A percentile compares a stretch with the other conserved stretches of the same genome.
phyloP scores from a whole-genome alignment of 2,329 filamentous ascomycete species.

The Sporothrix phasma region DNA sequence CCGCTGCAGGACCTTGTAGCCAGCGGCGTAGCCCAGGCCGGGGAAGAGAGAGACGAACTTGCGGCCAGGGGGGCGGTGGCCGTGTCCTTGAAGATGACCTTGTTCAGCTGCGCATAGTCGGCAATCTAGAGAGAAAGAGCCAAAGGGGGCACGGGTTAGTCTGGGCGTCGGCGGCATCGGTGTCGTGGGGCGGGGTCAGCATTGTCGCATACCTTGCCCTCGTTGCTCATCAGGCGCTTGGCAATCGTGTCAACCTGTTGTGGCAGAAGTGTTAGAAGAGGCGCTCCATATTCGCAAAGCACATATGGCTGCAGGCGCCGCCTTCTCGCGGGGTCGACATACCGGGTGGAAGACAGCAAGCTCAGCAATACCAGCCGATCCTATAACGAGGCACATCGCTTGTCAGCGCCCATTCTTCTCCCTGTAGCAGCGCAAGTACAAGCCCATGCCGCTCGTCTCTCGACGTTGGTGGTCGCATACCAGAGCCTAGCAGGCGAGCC shows the following conservation, averaged over 20 bases:
- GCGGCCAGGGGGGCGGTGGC: slow-evolving; percentile 57
- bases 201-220: slow-evolving; percentile 49
- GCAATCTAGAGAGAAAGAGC: slow-evolving; percentile 36
- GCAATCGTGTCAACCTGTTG: slow-evolving; percentile 88
- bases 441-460: not conserved
- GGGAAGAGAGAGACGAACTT: slow-evolving; percentile 97
- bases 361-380: slow-evolving; percentile 86
- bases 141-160: not conserved
- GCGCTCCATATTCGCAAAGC: not conserved
- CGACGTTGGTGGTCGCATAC: slow-evolving; percentile 37
- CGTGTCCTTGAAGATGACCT: slow-evolving; percentile 88
- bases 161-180: not conserved
- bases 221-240: slow-evolving; percentile 98
- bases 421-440: not conserved
- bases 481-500: slow-evolving; percentile 83
- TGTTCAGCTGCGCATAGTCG: slow-evolving; percentile 59
- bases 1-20: slow-evolving; percentile 92
- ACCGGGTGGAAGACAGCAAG: slow-evolving; percentile 87
- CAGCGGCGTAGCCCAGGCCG: slow-evolving; percentile 90
- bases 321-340: slow-evolving; percentile 26
- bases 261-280: not conserved
- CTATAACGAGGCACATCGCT: slow-evolving; percentile 35
- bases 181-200: not conserved
- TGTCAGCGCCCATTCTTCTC: slow-evolving; percentile 17
- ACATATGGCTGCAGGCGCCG: not conserved